Evolutionary conservation across 176 grass and related monocot species (phyloP), one percentile per base, ranked within the genome.

Genomic region (Poa pratensis): DNA sequence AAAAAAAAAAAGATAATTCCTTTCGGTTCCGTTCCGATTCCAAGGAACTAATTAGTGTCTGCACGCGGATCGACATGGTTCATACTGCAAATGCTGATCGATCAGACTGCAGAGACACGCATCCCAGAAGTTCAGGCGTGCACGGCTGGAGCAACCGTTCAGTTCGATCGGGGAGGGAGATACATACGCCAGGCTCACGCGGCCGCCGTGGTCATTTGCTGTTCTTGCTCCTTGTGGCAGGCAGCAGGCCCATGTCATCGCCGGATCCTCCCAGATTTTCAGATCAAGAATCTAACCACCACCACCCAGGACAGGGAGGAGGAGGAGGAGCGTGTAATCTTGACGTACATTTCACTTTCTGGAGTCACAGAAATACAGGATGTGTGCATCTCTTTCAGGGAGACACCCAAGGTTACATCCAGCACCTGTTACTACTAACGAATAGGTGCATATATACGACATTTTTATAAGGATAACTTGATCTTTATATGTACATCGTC

Each of bases 261-360:
- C 55, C 80, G 67, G 75, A 87, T 90, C 68, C 74, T 62, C 67
- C 35, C 84, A 83, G 80, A 86, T 90, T 59, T 83, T 81, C 20
- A 73, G 74, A 79, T 67, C 79, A 83, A 86, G 80, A 82, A 78
- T 86, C 78, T 28, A 76, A 79, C 71, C 42, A 59, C 62, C 88
- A n/a, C 37, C 73, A 61, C 66, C 66, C 65, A 49, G 55, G 24
- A 15, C 70, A 27, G 12, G 34, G 34, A 2, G 4, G 34, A 35
- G 3, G 42, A 26, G 18, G 26, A 7, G 51, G 3, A 54, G 58
- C 24, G 39, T 16, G 42, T 51, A 71, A 9, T 11, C 19, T 26
- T 26, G 48, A 58, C 63, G 77, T 26, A 28, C 48, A 75, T 60
- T 81, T 77, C 40, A 63, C 48, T 18, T 51, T 43, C n/a, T 48